Conservation (phyloP, 192 early-diverging fungal species). For the Backusella mclennaniae region DNA sequence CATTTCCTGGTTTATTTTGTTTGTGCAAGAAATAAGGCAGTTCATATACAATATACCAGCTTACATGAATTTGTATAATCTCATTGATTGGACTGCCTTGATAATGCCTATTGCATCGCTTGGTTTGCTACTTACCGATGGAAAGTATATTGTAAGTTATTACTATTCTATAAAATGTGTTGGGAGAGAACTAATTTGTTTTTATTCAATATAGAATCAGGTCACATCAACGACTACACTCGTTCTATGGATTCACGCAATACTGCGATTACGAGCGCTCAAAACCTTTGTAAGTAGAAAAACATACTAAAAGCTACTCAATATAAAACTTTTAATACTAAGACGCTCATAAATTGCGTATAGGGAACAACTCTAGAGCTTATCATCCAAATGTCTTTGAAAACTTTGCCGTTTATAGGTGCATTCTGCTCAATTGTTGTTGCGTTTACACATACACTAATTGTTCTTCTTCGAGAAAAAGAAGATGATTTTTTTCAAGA, state of each 20-base stretch:
- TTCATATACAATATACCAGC: not conserved
- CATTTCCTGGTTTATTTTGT: not conserved
- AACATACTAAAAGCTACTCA: too few species aligned
- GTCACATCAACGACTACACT: not conserved
- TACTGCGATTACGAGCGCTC: not conserved
- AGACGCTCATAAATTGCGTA: too few species aligned
- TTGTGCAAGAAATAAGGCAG: not conserved
- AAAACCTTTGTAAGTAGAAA: constrained; percentile 7
- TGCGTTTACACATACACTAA: constrained; percentile 15
- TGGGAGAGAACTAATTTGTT: too few species aligned
- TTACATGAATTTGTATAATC: constrained; percentile 4
- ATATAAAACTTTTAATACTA: too few species aligned
- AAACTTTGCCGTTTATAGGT: not conserved
- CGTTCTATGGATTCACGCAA: constrained; percentile 15
- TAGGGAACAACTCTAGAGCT: constrained; percentile 12
- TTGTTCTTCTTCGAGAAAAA: not conserved
- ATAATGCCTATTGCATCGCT: not conserved
- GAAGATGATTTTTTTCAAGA: not conserved
- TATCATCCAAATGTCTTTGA: constrained; percentile 5
- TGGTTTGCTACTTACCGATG: not conserved
- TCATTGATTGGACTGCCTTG: not conserved
- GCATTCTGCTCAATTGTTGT: not conserved
- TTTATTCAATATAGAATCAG: too few species aligned
- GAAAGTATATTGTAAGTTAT: not conserved
- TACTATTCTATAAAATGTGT: too few species aligned